These are phyloP conservation scores for Sporobolomyces phaffii DNA, from an alignment of 768 basidiomycete genomes.

Conservation along the genomic window DNA sequence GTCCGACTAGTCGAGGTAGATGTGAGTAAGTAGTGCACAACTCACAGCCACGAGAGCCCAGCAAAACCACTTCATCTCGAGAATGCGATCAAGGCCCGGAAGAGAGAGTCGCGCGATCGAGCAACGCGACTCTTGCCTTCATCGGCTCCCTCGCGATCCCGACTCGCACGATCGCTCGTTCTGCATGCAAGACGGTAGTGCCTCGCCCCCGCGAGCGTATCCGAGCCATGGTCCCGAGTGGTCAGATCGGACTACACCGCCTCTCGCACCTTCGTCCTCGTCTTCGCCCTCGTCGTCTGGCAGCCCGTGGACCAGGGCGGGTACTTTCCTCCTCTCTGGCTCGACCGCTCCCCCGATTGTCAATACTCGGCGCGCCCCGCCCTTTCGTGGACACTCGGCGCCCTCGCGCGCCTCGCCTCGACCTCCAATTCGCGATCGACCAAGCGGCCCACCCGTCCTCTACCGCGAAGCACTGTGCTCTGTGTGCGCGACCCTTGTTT, in stretches of 20 bases:
- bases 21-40: background rate
- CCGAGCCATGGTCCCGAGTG: no score
- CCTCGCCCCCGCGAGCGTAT: slow-evolving; percentile 9
- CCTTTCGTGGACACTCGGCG: slow-evolving; percentile 4
- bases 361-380: slow-evolving; percentile 2
- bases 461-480: slow-evolving; percentile 6
- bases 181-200: background rate
- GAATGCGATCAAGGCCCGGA: background rate
- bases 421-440: background rate
- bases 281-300: background rate
- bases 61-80: background rate
- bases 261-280: background rate
- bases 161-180: no score
- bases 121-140: no score
- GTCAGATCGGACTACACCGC: background rate
- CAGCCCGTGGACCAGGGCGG: background rate
- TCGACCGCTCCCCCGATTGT: slow-evolving; percentile 4
- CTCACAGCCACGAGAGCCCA: background rate
- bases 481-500: slow-evolving; percentile 8
- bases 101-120: no score
- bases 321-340: slow-evolving; percentile 9
- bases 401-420: background rate
- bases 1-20: background rate
- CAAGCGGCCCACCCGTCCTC: background rate
- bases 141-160: no score